Evolutionary conservation across 23 red algal species (phyloP).

Genomic region (Cyanidium caldarium): DNA sequence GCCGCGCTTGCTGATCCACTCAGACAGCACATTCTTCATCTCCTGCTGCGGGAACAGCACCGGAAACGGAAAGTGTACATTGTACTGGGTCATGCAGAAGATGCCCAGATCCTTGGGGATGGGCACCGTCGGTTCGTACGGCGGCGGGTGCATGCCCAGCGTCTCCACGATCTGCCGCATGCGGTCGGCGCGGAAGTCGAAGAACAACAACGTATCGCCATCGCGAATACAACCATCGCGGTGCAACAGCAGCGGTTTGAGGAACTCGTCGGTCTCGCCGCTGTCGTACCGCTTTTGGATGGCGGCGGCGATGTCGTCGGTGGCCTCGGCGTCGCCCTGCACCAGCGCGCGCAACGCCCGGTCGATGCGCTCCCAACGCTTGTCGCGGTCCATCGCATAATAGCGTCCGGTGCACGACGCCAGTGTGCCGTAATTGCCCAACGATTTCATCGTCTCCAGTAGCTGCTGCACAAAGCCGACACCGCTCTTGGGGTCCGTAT

Average conservation of each 20-base stretch:
- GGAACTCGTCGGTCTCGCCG: constrained; percentile 12
- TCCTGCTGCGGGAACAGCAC: background rate
- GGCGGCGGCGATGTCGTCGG: background rate
- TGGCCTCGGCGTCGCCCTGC: background rate
- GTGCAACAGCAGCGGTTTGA: constrained; percentile 5
- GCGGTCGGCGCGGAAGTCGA: constrained; percentile 76
- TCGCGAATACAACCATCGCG: constrained; percentile 23
- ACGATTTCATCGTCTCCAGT: constrained; percentile 22
- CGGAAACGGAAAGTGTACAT: constrained; percentile 9
- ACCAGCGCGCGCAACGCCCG: background rate
- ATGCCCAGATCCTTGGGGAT: background rate
- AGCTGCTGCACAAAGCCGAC: constrained; percentile 41
- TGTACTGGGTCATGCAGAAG: constrained; percentile 19
- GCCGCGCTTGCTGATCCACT: constrained; percentile 40
- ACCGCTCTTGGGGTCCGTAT: constrained; percentile 13
- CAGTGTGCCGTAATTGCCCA: constrained; percentile 34
- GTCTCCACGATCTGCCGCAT: constrained; percentile 11
- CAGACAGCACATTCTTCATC: constrained; percentile 16
- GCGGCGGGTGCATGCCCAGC: background rate
- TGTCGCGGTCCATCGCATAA: constrained; percentile 5
- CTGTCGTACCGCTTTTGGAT: constrained; percentile 16
- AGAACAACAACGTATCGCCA: constrained; percentile 74
- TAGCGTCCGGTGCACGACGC: constrained; percentile 36
- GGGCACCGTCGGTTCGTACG: constrained; percentile 1
- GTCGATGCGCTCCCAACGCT: constrained; percentile 2